A percentile compares a stretch with the other conserved stretches of the same genome.
phyloP scores from a whole-genome alignment of 768 basidiomycete species.

The Coprinellus aureogranulatus region DNA sequence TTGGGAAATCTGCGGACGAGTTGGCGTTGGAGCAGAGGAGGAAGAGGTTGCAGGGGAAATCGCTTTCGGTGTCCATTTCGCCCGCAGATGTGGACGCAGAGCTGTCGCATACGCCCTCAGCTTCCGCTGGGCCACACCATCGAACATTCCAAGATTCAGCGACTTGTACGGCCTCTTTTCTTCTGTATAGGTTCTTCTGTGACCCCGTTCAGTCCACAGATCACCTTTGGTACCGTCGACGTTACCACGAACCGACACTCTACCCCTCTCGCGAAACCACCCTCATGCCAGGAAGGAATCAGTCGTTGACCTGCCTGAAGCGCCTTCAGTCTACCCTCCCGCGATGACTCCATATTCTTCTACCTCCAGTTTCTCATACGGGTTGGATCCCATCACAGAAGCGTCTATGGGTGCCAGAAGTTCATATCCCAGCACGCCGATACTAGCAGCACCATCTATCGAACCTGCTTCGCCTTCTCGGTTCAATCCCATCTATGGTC shows the following conservation, averaged over 20 bases:
- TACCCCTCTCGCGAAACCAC: constrained; percentile 57
- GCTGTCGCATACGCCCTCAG: constrained; percentile 23
- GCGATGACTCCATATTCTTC: constrained; percentile 17
- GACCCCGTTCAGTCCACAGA: constrained; percentile 24
- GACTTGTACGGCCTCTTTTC: constrained; percentile 18
- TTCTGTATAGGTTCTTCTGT: constrained; percentile 1
- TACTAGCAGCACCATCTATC: constrained; percentile 27
- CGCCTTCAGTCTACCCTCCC: constrained; percentile 43
- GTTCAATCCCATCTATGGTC: constrained; percentile 14
- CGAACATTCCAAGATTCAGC: constrained; percentile 21
- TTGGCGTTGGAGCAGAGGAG: constrained; percentile 58
- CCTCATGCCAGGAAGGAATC: constrained; percentile 80
- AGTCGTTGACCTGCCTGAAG: constrained; percentile 42
- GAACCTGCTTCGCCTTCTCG: constrained; percentile 28
- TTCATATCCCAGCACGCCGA: constrained; percentile 22
- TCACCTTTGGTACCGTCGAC: constrained; percentile 41
- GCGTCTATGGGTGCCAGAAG: constrained; percentile 25
- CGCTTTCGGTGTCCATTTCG: constrained; percentile 64
- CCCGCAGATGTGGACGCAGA: constrained; percentile 44
- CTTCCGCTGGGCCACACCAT: constrained; percentile 31
- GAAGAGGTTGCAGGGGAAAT: constrained; percentile 55
- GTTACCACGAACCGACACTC: constrained; percentile 48
- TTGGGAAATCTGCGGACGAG: constrained; percentile 26
- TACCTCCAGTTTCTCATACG: constrained; percentile 33
- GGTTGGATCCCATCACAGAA: constrained; percentile 34